Conservation (phyloP, 495 filamentous ascomycete species). For the Penicillium cosmopolitanum region DNA sequence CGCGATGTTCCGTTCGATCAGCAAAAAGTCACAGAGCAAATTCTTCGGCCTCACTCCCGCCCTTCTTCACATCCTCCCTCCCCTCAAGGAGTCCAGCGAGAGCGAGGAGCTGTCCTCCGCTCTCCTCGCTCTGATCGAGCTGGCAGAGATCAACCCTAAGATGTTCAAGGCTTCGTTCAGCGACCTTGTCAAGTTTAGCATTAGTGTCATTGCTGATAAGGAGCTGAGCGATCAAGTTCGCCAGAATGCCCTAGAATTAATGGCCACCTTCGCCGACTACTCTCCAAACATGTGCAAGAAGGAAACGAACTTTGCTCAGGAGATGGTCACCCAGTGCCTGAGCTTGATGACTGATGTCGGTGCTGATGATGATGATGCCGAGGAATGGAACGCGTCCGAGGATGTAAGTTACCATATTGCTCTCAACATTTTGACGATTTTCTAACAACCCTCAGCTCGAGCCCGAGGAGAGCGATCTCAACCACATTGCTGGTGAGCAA, state of each 20-base stretch:
- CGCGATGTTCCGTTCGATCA: constrained; percentile 88
- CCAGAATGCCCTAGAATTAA: constrained; percentile 94
- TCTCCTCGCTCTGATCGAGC: constrained; percentile 86
- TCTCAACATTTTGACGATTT: constrained; percentile 6
- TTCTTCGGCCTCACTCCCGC: constrained; percentile 86
- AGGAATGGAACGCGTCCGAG: constrained; percentile 90
- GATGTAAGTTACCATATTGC: constrained; percentile 65
- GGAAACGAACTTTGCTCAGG: constrained; percentile 81
- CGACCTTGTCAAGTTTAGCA: constrained; percentile 87
- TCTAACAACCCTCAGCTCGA: constrained; percentile 64
- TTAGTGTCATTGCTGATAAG: constrained; percentile 93
- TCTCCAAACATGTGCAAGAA: constrained; percentile 92
- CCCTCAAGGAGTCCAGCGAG: constrained; percentile 86
- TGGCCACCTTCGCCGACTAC: constrained; percentile 98
- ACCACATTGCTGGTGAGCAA: constrained; percentile 98
- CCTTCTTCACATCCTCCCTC: constrained; percentile 88
- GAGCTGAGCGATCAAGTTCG: constrained; percentile 86
- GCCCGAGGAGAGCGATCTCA: constrained; percentile 92
- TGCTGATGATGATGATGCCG: constrained; percentile 89
- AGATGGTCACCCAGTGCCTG: constrained; percentile 98
- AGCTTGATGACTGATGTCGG: constrained; percentile 99
- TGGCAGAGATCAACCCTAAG: constrained; percentile 86
- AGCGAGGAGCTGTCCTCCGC: constrained; percentile 88
- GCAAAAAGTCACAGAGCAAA: constrained; percentile 82
- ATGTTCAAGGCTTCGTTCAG: constrained; percentile 96